Percentiles rank a stretch among this genome's conserved stretches.
Evolutionary conservation across 2,329 filamentous ascomycete genomes (phyloP).

Genomic region (Ceratocystis ficicola): DNA sequence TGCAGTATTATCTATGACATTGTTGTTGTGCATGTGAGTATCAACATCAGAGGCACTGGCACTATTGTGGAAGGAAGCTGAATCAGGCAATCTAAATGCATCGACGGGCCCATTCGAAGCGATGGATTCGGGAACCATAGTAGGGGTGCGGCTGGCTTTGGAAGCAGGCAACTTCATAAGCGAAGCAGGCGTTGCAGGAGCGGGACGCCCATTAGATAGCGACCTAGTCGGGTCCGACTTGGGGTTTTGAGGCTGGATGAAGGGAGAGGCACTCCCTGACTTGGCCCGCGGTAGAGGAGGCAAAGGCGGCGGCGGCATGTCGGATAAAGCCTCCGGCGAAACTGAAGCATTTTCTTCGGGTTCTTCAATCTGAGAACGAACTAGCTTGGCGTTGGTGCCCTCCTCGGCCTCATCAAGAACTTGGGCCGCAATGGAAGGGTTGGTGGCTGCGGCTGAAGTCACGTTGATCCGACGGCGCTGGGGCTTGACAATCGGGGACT

Average conservation of each 20-base stretch:
- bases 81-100: constrained; percentile 58
- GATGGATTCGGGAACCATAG: not conserved
- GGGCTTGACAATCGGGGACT: constrained; percentile 62
- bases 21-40: constrained; percentile 11
- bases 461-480: constrained; percentile 39
- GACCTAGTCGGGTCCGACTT: constrained; percentile 24
- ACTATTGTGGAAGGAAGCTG: constrained; percentile 35
- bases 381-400: constrained; percentile 12
- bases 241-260: constrained; percentile 45
- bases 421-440: constrained; percentile 45
- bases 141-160: constrained; percentile 28
- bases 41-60: constrained; percentile 29
- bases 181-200: constrained; percentile 72
- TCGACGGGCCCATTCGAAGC: constrained; percentile 16
- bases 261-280: constrained; percentile 55
- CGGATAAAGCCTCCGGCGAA: constrained; percentile 49
- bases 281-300: constrained; percentile 50
- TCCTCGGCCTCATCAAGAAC: constrained; percentile 43
- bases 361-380: constrained; percentile 34
- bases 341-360: constrained; percentile 55
- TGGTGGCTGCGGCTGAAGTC: constrained; percentile 32
- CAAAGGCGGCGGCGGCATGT: constrained; percentile 48
- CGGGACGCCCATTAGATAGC: constrained; percentile 22
- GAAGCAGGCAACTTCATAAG: constrained; percentile 63
- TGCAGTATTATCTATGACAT: constrained; percentile 31